Percentiles rank a stretch among this genome's conserved stretches.
Evolutionary conservation across 192 early-diverging fungal species (phyloP).

Genomic region (Backusella liffmaniae): DNA sequence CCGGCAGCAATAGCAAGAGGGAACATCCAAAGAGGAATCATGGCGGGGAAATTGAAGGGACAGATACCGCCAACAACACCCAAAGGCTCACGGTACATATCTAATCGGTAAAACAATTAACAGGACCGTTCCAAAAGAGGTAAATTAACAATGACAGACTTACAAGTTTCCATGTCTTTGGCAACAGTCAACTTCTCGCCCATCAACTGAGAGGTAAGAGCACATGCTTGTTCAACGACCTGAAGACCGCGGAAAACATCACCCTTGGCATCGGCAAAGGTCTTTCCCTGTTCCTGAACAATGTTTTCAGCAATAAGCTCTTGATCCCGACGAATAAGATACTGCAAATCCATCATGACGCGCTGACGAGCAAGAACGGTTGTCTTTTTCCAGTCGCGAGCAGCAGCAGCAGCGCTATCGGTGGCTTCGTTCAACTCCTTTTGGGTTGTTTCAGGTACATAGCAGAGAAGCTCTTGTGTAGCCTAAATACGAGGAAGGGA

Average conservation of each 20-base stretch:
- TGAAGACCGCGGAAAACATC: constrained; percentile 91
- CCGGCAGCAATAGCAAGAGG: constrained; percentile 91
- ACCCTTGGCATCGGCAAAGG: constrained; percentile 86
- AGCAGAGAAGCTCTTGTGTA: constrained; percentile 83
- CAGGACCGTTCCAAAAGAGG: not conserved
- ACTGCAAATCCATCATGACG: constrained; percentile 90
- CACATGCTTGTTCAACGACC: constrained; percentile 84
- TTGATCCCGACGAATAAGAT: constrained; percentile 76
- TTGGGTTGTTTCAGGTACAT: constrained; percentile 86
- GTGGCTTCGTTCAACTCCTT: constrained; percentile 81
- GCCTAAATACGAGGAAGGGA: constrained; percentile 52
- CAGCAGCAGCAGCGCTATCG: constrained; percentile 69
- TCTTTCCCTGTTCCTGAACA: constrained; percentile 90
- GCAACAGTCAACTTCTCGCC: constrained; percentile 82
- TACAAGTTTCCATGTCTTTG: constrained; percentile 92
- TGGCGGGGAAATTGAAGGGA: constrained; percentile 98
- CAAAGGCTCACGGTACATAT: constrained; percentile 86
- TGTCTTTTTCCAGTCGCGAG: constrained; percentile 84
- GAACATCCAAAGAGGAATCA: constrained; percentile 96
- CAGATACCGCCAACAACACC: constrained; percentile 93
- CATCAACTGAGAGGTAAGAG: constrained; percentile 77
- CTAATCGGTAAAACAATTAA: constrained; percentile 10
- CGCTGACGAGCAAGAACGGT: constrained; percentile 83
- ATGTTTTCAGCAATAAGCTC: constrained; percentile 82
- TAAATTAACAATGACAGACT: constrained; percentile 20